phyloP scores from a whole-genome alignment of 2,329 filamentous ascomycete species.

The Fusarium abutilonis region DNA sequence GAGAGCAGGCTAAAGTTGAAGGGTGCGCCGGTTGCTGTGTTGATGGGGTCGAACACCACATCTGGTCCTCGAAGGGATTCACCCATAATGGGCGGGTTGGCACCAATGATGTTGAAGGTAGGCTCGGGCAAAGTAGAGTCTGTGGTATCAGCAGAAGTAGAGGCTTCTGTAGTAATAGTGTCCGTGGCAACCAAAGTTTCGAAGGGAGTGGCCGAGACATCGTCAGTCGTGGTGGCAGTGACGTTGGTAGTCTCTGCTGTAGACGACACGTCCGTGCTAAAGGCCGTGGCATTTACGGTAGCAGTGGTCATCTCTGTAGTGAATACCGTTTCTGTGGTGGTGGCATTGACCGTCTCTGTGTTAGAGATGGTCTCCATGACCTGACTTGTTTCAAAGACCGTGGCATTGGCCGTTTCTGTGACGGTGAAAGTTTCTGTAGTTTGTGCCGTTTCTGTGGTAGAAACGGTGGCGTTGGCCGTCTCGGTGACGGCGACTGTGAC shows the following conservation, averaged over 20 bases:
- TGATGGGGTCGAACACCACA: background rate
- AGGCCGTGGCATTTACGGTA: too few relatives aligned
- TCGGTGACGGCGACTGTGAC: background rate
- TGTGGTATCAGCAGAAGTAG: background rate
- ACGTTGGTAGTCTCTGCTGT: background rate
- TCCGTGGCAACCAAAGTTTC: too few relatives aligned
- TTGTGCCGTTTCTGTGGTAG: background rate
- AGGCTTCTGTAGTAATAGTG: background rate
- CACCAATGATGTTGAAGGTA: background rate
- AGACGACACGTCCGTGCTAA: background rate
- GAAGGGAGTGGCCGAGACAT: too few relatives aligned
- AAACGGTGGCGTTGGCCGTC: background rate
- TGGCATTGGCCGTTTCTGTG: background rate
- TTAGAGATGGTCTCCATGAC: background rate
- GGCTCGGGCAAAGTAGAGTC: too few relatives aligned
- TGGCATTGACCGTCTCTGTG: background rate
- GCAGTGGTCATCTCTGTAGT: too few relatives aligned
- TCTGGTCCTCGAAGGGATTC: background rate
- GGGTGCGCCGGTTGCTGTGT: too few relatives aligned
- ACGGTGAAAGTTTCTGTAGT: background rate
- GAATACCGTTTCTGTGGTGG: too few relatives aligned
- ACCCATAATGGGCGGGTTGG: background rate
- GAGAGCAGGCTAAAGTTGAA: background rate
- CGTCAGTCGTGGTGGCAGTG: too few relatives aligned
- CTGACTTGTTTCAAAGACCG: background rate